Percentiles rank a stretch among this genome's conserved stretches.
Evolutionary conservation across 805 yeast species (phyloP).

Genomic region (Ogataea neopini): DNA sequence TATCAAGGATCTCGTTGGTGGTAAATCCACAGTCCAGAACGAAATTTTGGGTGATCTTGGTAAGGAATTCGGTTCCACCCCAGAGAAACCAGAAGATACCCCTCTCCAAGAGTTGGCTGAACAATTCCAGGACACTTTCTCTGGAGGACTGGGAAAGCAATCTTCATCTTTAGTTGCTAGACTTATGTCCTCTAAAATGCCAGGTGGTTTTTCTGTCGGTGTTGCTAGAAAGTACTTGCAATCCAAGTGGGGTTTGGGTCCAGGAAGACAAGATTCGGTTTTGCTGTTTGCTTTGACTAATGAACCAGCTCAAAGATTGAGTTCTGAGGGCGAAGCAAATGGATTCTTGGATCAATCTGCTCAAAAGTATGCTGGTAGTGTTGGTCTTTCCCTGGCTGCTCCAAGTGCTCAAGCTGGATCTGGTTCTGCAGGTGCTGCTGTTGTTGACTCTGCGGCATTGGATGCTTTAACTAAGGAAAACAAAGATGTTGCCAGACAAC

Average conservation of each 20-base stretch:
- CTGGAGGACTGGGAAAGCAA: constrained; percentile 91
- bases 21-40: constrained; percentile 97
- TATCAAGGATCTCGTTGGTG: constrained; percentile 95
- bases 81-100: constrained; percentile 98
- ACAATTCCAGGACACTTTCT: constrained; percentile 86
- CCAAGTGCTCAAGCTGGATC: constrained; percentile 56
- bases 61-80: constrained; percentile 96
- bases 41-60: constrained; percentile 98
- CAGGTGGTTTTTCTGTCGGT: constrained; percentile 97
- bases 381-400: constrained; percentile 74
- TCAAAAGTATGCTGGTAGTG: constrained; percentile 79
- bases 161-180: constrained; percentile 86
- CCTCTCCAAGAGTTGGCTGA: constrained; percentile 96
- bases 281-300: constrained; percentile 78
- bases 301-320: constrained; percentile 91
- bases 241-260: constrained; percentile 87
- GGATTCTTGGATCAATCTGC: constrained; percentile 80
- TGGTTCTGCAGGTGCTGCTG: constrained; percentile 77
- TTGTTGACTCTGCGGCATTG: constrained; percentile 92
- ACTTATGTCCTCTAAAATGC: constrained; percentile 95
- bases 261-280: constrained; percentile 93
- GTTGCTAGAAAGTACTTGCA: constrained; percentile 90
- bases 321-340: constrained; percentile 86
- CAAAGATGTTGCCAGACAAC: constrained; percentile 71
- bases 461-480: constrained; percentile 77